A percentile compares a stretch with the other conserved stretches of the same genome.
Evolutionary conservation across 2,329 filamentous ascomycete species (phyloP).

Genomic region (Alternaria hordeiaustralica): DNA sequence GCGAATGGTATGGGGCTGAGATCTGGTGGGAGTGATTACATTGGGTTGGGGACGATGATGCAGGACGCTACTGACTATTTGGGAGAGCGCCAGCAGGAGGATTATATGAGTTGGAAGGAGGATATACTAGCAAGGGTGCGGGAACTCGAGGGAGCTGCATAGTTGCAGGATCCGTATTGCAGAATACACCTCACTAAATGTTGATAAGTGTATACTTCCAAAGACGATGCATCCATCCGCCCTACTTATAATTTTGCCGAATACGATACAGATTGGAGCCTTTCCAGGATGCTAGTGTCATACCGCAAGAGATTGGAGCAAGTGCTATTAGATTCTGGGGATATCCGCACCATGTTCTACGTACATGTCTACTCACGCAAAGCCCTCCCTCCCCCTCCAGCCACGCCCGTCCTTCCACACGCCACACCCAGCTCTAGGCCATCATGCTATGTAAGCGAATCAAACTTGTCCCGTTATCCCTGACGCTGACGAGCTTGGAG

Average conservation of each 20-base stretch:
- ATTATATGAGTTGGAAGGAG: slow-evolving; percentile 71
- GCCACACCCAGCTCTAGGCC: not conserved
- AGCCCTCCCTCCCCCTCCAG: not conserved
- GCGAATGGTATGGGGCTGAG: slow-evolving; percentile 49
- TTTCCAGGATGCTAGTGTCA: not conserved
- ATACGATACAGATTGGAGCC: not conserved
- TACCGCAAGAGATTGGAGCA: not conserved
- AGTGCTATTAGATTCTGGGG: not conserved
- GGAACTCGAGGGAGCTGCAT: slow-evolving; percentile 49
- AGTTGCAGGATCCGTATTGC: not conserved
- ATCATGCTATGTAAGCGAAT: not conserved
- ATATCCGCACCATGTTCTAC: not conserved
- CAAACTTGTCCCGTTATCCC: not conserved
- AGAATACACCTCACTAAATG: not conserved
- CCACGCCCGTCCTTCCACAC: not conserved
- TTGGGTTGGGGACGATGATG: slow-evolving; percentile 71
- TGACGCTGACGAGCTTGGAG: not conserved
- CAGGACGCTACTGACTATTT: slow-evolving; percentile 76
- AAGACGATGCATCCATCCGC: not conserved
- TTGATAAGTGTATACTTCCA: not conserved
- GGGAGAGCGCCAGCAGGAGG: slow-evolving; percentile 65
- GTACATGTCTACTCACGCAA: not conserved
- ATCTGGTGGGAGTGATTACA: slow-evolving; percentile 52
- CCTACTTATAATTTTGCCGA: not conserved
- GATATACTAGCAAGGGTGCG: slow-evolving; percentile 64